Percentiles rank a stretch among this genome's conserved stretches.
phyloP scores from a whole-genome alignment of 2,329 filamentous ascomycete species.

The Helminthosporium solani region DNA sequence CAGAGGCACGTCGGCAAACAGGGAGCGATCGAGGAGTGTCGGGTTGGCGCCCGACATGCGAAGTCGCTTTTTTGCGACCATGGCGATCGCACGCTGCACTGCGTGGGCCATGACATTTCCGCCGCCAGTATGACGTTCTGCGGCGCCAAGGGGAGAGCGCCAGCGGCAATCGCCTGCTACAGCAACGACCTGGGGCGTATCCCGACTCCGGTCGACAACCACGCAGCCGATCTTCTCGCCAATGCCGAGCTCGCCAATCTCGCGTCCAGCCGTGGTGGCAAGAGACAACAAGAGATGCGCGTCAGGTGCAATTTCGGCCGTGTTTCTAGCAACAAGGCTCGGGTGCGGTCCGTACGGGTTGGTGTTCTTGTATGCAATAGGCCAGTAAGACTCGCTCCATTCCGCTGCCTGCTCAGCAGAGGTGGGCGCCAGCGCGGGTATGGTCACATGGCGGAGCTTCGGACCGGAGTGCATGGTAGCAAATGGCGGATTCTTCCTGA shows the following conservation, averaged over 20 bases:
- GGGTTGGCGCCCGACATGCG: slow-evolving; percentile 37
- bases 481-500: slow-evolving; percentile 43
- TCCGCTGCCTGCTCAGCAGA: slow-evolving; percentile 71
- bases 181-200: slow-evolving; percentile 60
- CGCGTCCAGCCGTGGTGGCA: slow-evolving; percentile 63
- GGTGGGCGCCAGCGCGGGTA: slow-evolving; percentile 72
- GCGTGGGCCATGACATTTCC: slow-evolving; percentile 79
- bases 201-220: slow-evolving; percentile 61
- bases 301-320: slow-evolving; percentile 66
- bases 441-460: slow-evolving; percentile 63
- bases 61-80: slow-evolving; percentile 66
- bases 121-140: slow-evolving; percentile 39
- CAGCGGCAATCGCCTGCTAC: slow-evolving; percentile 76
- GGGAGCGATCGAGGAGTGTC: slow-evolving; percentile 38
- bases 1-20: slow-evolving; percentile 68
- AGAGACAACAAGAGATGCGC: slow-evolving; percentile 67
- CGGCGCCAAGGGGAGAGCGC: slow-evolving; percentile 45
- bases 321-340: slow-evolving; percentile 68
- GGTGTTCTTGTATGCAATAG: slow-evolving; percentile 80
- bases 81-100: slow-evolving; percentile 75
- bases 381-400: slow-evolving; percentile 80
- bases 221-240: slow-evolving; percentile 74
- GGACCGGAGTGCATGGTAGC: slow-evolving; percentile 41
- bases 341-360: slow-evolving; percentile 85
- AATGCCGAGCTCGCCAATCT: slow-evolving; percentile 58